Evolutionary conservation across 495 filamentous ascomycete species (phyloP).

Genomic region (Diplogelasinospora grovesii): DNA sequence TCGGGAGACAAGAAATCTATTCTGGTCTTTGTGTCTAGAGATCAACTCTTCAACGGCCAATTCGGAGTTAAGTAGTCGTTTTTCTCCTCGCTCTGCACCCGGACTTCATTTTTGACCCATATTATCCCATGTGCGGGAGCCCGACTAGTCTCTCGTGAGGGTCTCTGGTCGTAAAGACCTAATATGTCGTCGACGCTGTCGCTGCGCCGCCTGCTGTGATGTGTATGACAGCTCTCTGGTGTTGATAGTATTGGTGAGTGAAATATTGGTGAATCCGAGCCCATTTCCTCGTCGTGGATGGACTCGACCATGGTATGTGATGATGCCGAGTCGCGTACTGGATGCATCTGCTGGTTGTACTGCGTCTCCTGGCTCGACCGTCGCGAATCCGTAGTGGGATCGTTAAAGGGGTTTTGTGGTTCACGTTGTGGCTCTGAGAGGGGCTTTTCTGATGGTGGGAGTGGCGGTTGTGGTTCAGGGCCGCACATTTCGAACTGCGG

Average conservation of each 20-base stretch:
- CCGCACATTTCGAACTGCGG: constrained; percentile 26
- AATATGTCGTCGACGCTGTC: constrained; percentile 32
- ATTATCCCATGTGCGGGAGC: constrained; percentile 13
- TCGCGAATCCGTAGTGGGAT: no score
- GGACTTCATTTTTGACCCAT: constrained; percentile 25
- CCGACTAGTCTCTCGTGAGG: constrained; percentile 13
- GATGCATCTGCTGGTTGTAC: constrained; percentile 1
- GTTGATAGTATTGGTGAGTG: no score
- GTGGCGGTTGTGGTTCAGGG: constrained; percentile 7
- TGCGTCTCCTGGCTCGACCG: not conserved
- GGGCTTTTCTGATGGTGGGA: constrained; percentile 1
- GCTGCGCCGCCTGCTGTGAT: constrained; percentile 10
- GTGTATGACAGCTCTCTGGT: no score
- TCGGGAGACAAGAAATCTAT: no score
- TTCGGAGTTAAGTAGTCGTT: no score
- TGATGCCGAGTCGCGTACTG: constrained; percentile 19
- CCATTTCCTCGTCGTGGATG: no score
- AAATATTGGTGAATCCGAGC: no score
- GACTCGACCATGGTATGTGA: constrained; percentile 19
- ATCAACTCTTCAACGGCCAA: constrained; percentile 18
- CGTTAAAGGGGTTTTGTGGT: no score
- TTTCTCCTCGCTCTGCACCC: constrained; percentile 15
- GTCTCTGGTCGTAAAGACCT: constrained; percentile 22
- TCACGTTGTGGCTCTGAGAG: no score
- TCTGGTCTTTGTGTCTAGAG: no score